A percentile compares a stretch with the other conserved stretches of the same genome.
Evolutionary conservation across 1,284 basidiomycete genomes (phyloP).

Genomic region (Pseudozyma sp.): DNA sequence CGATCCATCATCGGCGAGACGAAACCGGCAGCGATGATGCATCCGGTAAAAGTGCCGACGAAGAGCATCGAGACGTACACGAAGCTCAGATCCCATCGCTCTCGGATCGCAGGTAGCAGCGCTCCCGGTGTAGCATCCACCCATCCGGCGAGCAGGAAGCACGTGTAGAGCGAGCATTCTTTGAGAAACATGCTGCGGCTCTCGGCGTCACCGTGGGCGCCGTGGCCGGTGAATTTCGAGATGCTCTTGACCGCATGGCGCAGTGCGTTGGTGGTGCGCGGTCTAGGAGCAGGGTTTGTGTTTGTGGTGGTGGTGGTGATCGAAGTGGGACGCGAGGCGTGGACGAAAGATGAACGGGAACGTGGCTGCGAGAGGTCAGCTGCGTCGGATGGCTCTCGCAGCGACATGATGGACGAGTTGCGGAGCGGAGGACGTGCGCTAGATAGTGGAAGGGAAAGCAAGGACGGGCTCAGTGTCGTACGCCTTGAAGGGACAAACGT

Average conservation of each 20-base stretch:
- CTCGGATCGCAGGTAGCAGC: conserved; percentile 48
- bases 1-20: conserved; percentile 39
- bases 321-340: conserved; percentile 3
- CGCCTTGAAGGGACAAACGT: too few relatives aligned
- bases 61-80: conserved; percentile 49
- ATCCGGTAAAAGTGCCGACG: conserved; percentile 49
- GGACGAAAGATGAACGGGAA: conserved; percentile 11
- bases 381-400: conserved; percentile 10
- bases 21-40: conserved; percentile 39
- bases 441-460: not conserved
- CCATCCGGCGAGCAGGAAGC: conserved; percentile 48
- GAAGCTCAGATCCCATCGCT: conserved; percentile 40
- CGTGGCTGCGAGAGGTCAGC: not conserved
- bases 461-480: not conserved
- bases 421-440: not conserved
- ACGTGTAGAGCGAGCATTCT: conserved; percentile 40
- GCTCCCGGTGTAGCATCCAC: conserved; percentile 50
- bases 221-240: conserved; percentile 1
- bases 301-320: not conserved
- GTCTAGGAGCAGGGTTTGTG: conserved; percentile 5
- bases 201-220: not conserved
- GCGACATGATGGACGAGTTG: conserved; percentile 16
- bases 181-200: conserved; percentile 39
- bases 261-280: conserved; percentile 11
- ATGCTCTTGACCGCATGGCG: conserved; percentile 33